A percentile compares a stretch with the other conserved stretches of the same genome.
phyloP scores from a whole-genome alignment of 2,329 filamentous ascomycete genomes.

The Fusarium sp. region DNA sequence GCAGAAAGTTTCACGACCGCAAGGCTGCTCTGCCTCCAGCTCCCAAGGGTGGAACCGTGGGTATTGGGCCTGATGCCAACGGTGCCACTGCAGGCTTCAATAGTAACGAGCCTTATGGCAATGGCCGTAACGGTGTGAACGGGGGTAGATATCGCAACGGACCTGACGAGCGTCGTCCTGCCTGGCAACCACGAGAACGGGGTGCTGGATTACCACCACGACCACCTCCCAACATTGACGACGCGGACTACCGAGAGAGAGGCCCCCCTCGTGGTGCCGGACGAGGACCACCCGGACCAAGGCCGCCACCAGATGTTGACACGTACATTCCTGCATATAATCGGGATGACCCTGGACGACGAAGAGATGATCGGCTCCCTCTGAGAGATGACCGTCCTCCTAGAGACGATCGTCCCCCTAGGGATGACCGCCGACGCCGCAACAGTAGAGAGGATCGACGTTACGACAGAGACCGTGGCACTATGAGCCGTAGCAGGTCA shows the following conservation, averaged over 20 bases:
- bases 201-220: constrained; percentile 63
- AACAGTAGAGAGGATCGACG: constrained; percentile 55
- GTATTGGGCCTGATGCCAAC: constrained; percentile 73
- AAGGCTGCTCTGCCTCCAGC: constrained; percentile 88
- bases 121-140: constrained; percentile 62
- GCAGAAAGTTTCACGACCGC: constrained; percentile 88
- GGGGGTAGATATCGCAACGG: constrained; percentile 60
- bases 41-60: constrained; percentile 90
- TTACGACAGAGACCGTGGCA: constrained; percentile 58
- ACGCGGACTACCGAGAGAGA: constrained; percentile 57
- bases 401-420: constrained; percentile 48
- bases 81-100: constrained; percentile 62
- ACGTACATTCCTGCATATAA: constrained; percentile 66
- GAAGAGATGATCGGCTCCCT: constrained; percentile 52
- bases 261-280: constrained; percentile 47
- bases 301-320: constrained; percentile 58
- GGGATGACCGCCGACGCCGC: constrained; percentile 52
- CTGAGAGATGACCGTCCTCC: constrained; percentile 50
- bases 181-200: constrained; percentile 66
- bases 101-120: constrained; percentile 64
- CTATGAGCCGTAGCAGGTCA: constrained; percentile 58
- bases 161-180: constrained; percentile 63
- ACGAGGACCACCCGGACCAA: constrained; percentile 49
- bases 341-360: constrained; percentile 52
- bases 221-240: constrained; percentile 51